Percentiles rank a stretch among this genome's conserved stretches.
Conservation (phyloP, 768 basidiomycete species). For the Naganishia kalamii region DNA sequence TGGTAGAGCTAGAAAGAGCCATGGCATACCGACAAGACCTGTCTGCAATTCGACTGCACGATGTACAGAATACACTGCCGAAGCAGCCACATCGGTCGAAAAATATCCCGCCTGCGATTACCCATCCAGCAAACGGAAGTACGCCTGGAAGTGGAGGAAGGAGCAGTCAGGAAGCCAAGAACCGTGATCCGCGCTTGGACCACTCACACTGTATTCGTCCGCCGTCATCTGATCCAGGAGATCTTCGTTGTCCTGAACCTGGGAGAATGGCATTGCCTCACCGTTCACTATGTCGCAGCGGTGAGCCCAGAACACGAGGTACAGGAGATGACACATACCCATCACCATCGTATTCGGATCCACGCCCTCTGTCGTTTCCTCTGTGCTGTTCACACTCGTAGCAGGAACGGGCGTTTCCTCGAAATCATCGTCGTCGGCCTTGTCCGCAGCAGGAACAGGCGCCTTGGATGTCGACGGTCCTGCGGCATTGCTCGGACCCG, state of each 20-base stretch:
- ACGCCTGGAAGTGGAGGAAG: neutral
- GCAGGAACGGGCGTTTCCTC: neutral
- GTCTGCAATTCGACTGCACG: too few relatives aligned
- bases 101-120: neutral
- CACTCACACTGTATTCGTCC: constrained; percentile 6
- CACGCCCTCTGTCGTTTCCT: neutral
- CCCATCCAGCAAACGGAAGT: constrained; percentile 13
- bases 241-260: constrained; percentile 14
- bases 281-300: neutral
- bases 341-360: constrained; percentile 5
- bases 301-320: neutral
- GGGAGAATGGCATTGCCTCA: neutral
- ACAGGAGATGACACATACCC: neutral
- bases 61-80: too few relatives aligned
- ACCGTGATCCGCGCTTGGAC: neutral
- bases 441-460: too few relatives aligned
- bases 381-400: too few relatives aligned
- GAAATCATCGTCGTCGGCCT: constrained; percentile 1
- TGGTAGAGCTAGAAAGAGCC: too few relatives aligned
- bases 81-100: neutral
- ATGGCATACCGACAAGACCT: too few relatives aligned
- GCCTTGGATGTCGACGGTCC: neutral
- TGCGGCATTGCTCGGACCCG: neutral
- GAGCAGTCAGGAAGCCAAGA: neutral
- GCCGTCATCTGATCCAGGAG: constrained; percentile 14